Conservation (phyloP, 768 basidiomycete species). For the Lentinula detonsa region DNA sequence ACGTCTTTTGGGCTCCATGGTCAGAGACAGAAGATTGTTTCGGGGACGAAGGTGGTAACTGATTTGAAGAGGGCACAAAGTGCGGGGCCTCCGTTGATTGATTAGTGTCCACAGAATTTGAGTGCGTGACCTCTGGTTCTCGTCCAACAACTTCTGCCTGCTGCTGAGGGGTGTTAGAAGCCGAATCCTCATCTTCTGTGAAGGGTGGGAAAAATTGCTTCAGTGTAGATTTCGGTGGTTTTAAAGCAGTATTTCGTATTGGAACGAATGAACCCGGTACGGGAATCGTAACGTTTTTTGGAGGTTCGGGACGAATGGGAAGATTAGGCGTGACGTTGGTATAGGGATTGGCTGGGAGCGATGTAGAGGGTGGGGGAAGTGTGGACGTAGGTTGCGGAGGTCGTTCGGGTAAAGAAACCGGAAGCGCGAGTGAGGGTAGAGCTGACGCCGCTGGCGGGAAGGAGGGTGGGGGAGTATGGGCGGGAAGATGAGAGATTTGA, state of each 20-base stretch:
- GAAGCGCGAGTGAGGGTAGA: neutral
- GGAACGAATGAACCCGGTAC: neutral
- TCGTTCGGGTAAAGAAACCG: neutral
- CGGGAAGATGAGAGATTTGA: neutral
- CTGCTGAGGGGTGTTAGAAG: neutral
- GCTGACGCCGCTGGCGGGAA: neutral
- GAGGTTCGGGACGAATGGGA: neutral
- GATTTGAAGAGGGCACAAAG: neutral
- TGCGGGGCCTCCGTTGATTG: neutral
- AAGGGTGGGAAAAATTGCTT: constrained; percentile 82
- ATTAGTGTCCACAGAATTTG: neutral
- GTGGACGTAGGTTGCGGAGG: neutral
- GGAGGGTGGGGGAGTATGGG: neutral
- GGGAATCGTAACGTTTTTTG: neutral
- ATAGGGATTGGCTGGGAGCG: neutral
- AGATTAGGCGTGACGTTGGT: neutral
- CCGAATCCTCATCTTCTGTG: constrained; percentile 48
- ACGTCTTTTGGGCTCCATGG: neutral
- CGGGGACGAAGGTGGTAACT: neutral
- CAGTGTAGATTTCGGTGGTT: constrained; percentile 61
- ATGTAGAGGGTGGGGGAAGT: neutral
- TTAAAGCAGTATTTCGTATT: constrained; percentile 50
- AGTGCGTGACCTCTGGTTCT: neutral
- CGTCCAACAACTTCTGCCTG: neutral
- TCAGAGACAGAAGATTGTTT: neutral